These are phyloP conservation scores for Letharia columbiana DNA, from an alignment of 495 filamentous ascomycete species.

Conservation along the genomic window DNA sequence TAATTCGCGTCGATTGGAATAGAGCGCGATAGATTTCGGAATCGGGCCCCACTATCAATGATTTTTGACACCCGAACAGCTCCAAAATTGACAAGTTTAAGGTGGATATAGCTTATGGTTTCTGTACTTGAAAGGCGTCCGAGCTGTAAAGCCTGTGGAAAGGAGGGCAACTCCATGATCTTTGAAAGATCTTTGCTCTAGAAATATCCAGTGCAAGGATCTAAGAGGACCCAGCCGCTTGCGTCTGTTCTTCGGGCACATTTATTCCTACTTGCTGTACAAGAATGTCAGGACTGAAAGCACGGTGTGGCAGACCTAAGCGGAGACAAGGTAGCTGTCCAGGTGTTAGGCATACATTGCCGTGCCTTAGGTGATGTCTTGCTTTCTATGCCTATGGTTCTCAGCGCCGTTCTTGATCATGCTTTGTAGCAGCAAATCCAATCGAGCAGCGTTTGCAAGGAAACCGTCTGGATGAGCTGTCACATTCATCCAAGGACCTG, in stretches of 20 bases:
- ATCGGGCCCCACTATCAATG: not conserved
- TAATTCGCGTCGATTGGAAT: not conserved
- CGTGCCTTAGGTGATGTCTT: not conserved
- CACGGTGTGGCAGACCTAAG: not conserved
- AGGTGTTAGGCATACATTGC: not conserved
- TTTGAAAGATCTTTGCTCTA: not conserved
- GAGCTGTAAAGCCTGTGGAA: not conserved
- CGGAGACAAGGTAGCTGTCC: not conserved
- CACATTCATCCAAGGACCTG: constrained; percentile 4
- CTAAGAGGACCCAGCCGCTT: not conserved
- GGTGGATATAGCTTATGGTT: not conserved
- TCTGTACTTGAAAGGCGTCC: not conserved
- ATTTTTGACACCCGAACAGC: not conserved
- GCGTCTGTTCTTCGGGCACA: not conserved
- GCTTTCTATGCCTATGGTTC: not conserved
- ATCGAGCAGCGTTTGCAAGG: not conserved
- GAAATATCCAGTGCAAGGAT: not conserved
- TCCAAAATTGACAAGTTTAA: not conserved
- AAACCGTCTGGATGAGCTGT: not conserved
- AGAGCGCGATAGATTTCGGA: not conserved
- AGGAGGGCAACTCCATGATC: not conserved
- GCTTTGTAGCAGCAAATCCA: constrained; percentile 6
- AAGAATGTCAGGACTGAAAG: not conserved
- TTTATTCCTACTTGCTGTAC: not conserved
- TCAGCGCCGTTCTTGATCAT: constrained; percentile 5